These are phyloP conservation scores for Tylopilus felleus DNA, from an alignment of 768 basidiomycete species.

Conservation along the genomic window DNA sequence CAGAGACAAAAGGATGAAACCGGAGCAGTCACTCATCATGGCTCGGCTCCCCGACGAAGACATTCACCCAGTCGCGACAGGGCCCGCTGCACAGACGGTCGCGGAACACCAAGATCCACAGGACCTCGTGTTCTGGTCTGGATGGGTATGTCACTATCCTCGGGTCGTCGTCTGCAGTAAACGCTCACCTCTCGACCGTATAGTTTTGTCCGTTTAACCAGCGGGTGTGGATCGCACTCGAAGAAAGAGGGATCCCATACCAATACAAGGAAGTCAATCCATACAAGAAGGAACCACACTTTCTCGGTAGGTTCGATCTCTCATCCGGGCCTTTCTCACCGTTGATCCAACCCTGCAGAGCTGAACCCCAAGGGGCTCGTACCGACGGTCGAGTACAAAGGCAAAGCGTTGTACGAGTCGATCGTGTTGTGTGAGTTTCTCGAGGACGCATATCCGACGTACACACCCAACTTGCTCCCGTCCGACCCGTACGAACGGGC, in stretches of 20 bases:
- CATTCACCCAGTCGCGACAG: conserved; percentile 60
- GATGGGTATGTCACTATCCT: conserved; percentile 41
- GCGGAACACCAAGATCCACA: conserved; percentile 49
- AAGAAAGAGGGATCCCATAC: conserved; percentile 64
- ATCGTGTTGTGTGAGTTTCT: conserved; percentile 63
- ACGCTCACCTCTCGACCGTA: background rate
- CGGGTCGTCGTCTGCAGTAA: conserved; percentile 2
- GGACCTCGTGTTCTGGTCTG: conserved; percentile 56
- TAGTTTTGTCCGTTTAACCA: conserved; percentile 59
- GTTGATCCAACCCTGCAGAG: conserved; percentile 10
- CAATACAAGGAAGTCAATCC: conserved; percentile 68
- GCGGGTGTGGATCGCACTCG: conserved; percentile 62
- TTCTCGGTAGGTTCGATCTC: conserved; percentile 39
- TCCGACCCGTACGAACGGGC: conserved; percentile 50
- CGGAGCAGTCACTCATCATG: conserved; percentile 24
- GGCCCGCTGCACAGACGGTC: conserved; percentile 48
- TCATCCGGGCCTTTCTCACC: background rate
- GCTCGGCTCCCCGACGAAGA: conserved; percentile 42
- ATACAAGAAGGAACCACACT: conserved; percentile 63
- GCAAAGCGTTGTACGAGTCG: conserved; percentile 60
- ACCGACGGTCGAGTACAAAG: conserved; percentile 50
- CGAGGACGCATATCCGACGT: conserved; percentile 50
- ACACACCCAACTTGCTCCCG: conserved; percentile 49
- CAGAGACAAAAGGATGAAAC: background rate
- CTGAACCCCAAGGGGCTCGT: conserved; percentile 73